These are phyloP conservation scores for Euphrasia confusa DNA, from an alignment of 257 asterid genomes.

Conservation along the genomic window DNA sequence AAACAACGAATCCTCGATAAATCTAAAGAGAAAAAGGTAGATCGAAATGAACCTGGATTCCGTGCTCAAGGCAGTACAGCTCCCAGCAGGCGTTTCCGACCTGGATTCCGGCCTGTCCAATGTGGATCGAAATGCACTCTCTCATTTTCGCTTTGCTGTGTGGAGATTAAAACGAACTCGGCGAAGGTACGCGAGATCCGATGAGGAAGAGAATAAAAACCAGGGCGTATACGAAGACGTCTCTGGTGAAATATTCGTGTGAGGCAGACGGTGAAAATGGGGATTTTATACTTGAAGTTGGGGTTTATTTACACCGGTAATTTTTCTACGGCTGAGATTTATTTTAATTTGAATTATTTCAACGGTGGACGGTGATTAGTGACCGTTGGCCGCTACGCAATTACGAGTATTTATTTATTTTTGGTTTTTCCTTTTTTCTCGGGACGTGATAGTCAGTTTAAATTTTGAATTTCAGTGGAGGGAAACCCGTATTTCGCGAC, in stretches of 20 bases:
- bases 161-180: not conserved
- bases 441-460: conserved; percentile 11
- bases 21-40: not conserved
- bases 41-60: conserved; percentile 41
- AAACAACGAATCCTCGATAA: not conserved
- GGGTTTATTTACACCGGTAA: not conserved
- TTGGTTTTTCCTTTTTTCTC: not conserved
- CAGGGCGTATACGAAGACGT: conserved; percentile 54
- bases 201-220: conserved; percentile 3
- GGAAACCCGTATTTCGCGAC: conserved; percentile 18
- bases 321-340: conserved; percentile 23
- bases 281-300: conserved; percentile 29
- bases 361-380: conserved; percentile 33
- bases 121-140: conserved; percentile 67
- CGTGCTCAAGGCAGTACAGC: conserved; percentile 71
- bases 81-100: conserved; percentile 72
- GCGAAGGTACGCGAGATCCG: conserved; percentile 3
- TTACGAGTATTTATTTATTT: not conserved
- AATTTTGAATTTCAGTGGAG: conserved; percentile 28
- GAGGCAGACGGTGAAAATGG: conserved; percentile 22
- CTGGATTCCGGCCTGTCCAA: conserved; percentile 67
- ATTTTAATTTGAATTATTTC: conserved; percentile 22
- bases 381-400: conserved; percentile 12
- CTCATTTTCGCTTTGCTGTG: conserved; percentile 40
- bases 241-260: conserved; percentile 25